These are phyloP conservation scores for Magnolia officinalis DNA, from an alignment of 164 flowering plant species.

Conservation along the genomic window DNA sequence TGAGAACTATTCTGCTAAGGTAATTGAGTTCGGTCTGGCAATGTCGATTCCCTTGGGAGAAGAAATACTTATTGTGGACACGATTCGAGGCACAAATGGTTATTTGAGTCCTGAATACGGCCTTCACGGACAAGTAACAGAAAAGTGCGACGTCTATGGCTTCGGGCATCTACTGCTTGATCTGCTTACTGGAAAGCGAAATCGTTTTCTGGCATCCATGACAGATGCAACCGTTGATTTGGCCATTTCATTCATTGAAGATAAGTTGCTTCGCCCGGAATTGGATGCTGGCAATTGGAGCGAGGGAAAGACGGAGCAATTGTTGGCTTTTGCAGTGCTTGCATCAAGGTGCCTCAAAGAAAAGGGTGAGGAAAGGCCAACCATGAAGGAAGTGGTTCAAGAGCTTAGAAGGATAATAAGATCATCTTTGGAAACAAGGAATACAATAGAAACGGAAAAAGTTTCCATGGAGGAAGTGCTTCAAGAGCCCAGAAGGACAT, in stretches of 20 bases:
- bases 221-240: slow-evolving; percentile 1
- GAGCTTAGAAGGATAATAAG: neutral
- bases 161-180: slow-evolving; percentile 59
- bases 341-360: slow-evolving; percentile 2
- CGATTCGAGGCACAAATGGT: too few species aligned
- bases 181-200: slow-evolving; percentile 15
- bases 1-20: slow-evolving; percentile 38
- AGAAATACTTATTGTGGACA: too few species aligned
- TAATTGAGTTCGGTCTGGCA: slow-evolving; percentile 21
- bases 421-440: neutral
- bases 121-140: slow-evolving; percentile 46
- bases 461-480: too few species aligned
- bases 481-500: too few species aligned
- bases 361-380: neutral
- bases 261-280: neutral
- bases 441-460: too few species aligned
- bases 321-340: neutral
- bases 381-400: slow-evolving; percentile 2
- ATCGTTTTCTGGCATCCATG: too few species aligned
- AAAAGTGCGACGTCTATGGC: slow-evolving; percentile 65
- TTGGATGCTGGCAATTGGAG: neutral
- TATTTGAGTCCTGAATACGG: slow-evolving; percentile 26
- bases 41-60: neutral
- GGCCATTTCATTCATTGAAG: neutral
- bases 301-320: neutral